A percentile compares a stretch with the other conserved stretches of the same genome.
phyloP scores from a whole-genome alignment of 441 rosid species.

The Populus hybrid region DNA sequence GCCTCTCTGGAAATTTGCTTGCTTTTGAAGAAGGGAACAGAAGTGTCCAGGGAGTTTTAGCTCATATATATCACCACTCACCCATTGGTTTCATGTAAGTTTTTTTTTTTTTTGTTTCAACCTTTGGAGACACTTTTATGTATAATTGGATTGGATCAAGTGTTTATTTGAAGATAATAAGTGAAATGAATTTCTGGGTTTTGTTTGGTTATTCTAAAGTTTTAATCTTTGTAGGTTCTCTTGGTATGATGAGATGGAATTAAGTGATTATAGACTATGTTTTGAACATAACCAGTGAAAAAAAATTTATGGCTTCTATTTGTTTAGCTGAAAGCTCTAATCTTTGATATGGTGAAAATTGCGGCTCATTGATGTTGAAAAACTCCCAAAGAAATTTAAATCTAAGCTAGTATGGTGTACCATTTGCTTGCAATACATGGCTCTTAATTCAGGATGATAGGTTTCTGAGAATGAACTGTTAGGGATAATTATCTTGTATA shows the following conservation, averaged over 20 bases:
- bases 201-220: background rate
- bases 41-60: slow-evolving; percentile 5
- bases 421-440: background rate
- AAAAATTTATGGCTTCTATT: background rate
- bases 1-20: background rate
- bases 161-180: background rate
- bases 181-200: background rate
- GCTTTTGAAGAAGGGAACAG: slow-evolving; percentile 15
- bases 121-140: slow-evolving; percentile 1
- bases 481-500: background rate
- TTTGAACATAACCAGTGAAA: background rate
- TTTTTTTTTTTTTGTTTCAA: background rate
- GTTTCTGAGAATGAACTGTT: background rate
- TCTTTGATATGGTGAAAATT: background rate
- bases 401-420: background rate
- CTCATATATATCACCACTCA: background rate
- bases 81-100: slow-evolving; percentile 28
- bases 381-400: background rate
- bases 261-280: background rate
- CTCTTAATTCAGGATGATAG: background rate
- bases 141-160: slow-evolving; percentile 9
- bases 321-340: background rate
- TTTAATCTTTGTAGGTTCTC: background rate
- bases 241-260: background rate
- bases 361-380: background rate